phyloP scores from a whole-genome alignment of 2,329 filamentous ascomycete genomes.

The Eutypella sp. region DNA sequence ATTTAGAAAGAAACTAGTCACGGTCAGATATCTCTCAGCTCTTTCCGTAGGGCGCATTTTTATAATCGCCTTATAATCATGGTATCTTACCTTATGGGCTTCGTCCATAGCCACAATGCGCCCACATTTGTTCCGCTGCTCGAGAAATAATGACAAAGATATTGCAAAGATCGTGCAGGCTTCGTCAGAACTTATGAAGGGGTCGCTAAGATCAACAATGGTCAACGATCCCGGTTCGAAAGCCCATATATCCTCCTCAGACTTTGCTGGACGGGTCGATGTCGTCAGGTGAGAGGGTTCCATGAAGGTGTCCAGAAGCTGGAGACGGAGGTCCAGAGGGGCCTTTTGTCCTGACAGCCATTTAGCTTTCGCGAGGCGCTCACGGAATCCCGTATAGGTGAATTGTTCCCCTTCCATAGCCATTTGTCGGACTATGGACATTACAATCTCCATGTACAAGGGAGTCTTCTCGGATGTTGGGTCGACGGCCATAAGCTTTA shows the following conservation, averaged over 20 bases:
- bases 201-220: conserved; percentile 53
- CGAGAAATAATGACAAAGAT: conserved; percentile 44
- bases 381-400: conserved; percentile 37
- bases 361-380: conserved; percentile 22
- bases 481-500: conserved; percentile 46
- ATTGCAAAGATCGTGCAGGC: conserved; percentile 55
- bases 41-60: neutral
- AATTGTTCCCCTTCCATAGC: conserved; percentile 32
- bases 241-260: conserved; percentile 12
- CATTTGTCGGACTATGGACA: conserved; percentile 44
- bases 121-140: conserved; percentile 32
- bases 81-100: conserved; percentile 47
- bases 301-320: conserved; percentile 47
- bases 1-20: conserved; percentile 13
- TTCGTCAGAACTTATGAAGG: conserved; percentile 46
- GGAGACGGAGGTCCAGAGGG: conserved; percentile 41
- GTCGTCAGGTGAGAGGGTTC: conserved; percentile 18
- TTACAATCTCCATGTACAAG: conserved; percentile 39
- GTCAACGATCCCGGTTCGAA: conserved; percentile 42
- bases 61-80: neutral
- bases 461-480: conserved; percentile 31
- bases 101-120: conserved; percentile 53
- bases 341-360: conserved; percentile 33
- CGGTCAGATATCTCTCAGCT: neutral
- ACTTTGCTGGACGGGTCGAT: conserved; percentile 6